phyloP scores from a whole-genome alignment of 1,284 basidiomycete species.

The Thecaphora frezii region DNA sequence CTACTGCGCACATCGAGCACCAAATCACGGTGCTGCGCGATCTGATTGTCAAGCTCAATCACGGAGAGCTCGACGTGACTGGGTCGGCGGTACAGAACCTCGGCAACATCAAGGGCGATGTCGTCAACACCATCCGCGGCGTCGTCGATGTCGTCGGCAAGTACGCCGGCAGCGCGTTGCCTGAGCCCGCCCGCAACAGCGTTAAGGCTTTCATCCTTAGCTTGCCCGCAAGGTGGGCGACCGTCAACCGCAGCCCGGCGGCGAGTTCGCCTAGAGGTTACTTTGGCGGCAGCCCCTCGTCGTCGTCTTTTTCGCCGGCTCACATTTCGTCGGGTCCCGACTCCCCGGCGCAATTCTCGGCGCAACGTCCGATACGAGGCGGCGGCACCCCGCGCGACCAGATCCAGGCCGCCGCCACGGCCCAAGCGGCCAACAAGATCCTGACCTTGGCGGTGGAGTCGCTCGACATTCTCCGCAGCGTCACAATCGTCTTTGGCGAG shows the following conservation, averaged over 20 bases:
- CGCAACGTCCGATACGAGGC: conserved; percentile 15
- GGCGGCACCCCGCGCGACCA: conserved; percentile 26
- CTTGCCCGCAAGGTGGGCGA: conserved; percentile 77
- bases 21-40: conserved; percentile 77
- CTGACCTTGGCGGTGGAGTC: conserved; percentile 84
- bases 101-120: conserved; percentile 73
- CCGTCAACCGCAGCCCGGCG: conserved; percentile 39
- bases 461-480: conserved; percentile 83
- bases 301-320: conserved; percentile 47
- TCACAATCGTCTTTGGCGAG: conserved; percentile 82
- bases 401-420: conserved; percentile 42
- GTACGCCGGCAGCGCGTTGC: conserved; percentile 80
- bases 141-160: conserved; percentile 84
- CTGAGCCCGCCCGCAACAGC: conserved; percentile 75
- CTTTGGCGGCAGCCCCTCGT: conserved; percentile 45
- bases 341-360: conserved; percentile 26
- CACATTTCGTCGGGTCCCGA: conserved; percentile 31
- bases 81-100: conserved; percentile 60
- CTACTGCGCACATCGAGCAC: conserved; percentile 80
- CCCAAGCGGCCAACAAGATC: conserved; percentile 74
- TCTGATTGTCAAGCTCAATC: conserved; percentile 52
- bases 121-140: conserved; percentile 81
- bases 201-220: conserved; percentile 80
- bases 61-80: conserved; percentile 45
- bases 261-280: conserved; percentile 21